Base-by-base conservation (phyloP, 495 filamentous ascomycete genomes). In the Tetracladium marchalianum region DNA sequence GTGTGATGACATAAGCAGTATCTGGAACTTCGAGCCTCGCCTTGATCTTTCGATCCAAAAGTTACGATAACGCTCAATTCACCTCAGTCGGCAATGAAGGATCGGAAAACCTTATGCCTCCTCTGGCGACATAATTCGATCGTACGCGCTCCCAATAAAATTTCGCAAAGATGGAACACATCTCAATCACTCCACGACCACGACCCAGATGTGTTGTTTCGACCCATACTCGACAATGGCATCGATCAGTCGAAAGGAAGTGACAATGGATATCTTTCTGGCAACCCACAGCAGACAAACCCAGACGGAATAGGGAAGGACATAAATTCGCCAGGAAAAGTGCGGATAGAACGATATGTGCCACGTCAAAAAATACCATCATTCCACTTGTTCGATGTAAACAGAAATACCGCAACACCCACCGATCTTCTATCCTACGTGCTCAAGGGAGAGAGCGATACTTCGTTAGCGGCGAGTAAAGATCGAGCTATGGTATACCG, bases 211-310 rank as follows among this genome's bases (percentile, higher is more conserved):
- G 24, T 49, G 15, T 43, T 55, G 11, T 36, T 49, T 33, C 53
- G 37, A 11, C 31, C 56, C 1, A 46, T 54, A 5, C 40, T 59
- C 36, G 56, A 59, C 22, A 53, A 59, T 42, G 53, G 44, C 8
- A 33, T 38, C 24, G 49, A 55, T 17, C 17, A 18, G 27, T 35
- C 17, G 4, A 34, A 52, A 35, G 53, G 52, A 11, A 16, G 22
- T 19, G 43, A 54, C 11, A 11, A 50, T 10, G 35, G 16, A 19
- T 35, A 42, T 19, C 2, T 37, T 8, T 27, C 16, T 27, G 18
- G 41, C 2, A 11, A 16, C 4, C 32, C 27, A 11, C 36, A 22
- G 16, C 11, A 4, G 17, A 50, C 38, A 2, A 47, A 47, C 3
- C 7, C 22, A 27, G 22, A 27, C 7, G 22, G 22, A 27, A 3